Base-by-base conservation (phyloP, 306 rosid species). In the Begonia fuchsioides region DNA sequence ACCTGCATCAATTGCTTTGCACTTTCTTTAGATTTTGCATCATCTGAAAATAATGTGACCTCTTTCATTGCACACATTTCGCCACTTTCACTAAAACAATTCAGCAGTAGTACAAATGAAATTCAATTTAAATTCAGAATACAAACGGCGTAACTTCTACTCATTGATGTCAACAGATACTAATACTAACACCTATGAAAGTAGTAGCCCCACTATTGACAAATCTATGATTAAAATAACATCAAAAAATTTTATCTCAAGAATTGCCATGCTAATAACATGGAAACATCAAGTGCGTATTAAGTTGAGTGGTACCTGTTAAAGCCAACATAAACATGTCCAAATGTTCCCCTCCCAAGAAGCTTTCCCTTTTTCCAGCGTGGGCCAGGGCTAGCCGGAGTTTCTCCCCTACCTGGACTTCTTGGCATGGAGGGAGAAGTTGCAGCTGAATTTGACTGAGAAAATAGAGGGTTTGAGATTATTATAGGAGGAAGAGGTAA, bases 21-120 rank as follows among this genome's bases (percentile, higher is more conserved):
- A 63, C 95, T 74, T 75, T 88, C 95, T 70, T 58, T 74, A 12
- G 95, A 88, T 70, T 88, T 88, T 43, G 87, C 93, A 72, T 88
- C 97, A 68, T 88, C 97, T 38, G 97, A 72, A 70, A 88, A 84
- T 62, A 88, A 57, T 47, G 90, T 84, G 26, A 88, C 97, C 78
- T 88, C 97, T 86, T 88, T 88, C 93, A 88, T 77, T 64, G 95
- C 97, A 61, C 97, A 88, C 93, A 88, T 84, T 61, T 88, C 95
- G 62, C 97, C 97, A 40, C 90, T 78, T 60, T 77, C 93, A 63
- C 97, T 88, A 53, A 49, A 61, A 52, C 50, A 56, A 13, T 46
- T 38, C 32, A 56, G 13, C 20, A 55, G 15, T 44, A n/a, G 17
- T 16, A 41, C 35, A 4, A 4, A 26, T 6, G 8, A 26, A 26